Evolutionary conservation across 108 stramenopile species (phyloP).

Genomic region (Skeletonema potamos): DNA sequence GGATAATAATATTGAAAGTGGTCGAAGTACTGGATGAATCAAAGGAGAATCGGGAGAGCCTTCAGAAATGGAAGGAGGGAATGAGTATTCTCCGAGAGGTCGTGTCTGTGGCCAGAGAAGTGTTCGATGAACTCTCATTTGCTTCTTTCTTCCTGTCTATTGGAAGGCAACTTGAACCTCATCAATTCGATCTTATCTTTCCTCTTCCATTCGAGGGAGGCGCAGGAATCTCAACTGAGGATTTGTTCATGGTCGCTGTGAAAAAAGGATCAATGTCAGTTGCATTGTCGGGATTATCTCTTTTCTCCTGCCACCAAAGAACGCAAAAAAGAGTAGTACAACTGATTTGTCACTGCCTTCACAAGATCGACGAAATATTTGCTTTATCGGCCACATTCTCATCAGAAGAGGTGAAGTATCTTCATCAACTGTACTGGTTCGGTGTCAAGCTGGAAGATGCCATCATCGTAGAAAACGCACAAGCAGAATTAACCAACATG

Average conservation of each 20-base stretch:
- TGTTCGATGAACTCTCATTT: slow-evolving; percentile 27
- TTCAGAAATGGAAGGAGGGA: slow-evolving; percentile 21
- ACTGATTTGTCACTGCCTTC: slow-evolving; percentile 41
- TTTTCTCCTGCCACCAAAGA: slow-evolving; percentile 36
- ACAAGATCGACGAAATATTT: slow-evolving; percentile 25
- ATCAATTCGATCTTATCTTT: slow-evolving; percentile 48
- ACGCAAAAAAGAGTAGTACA: slow-evolving; percentile 33
- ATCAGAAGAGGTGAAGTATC: slow-evolving; percentile 40
- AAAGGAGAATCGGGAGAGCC: neutral
- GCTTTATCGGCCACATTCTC: slow-evolving; percentile 3
- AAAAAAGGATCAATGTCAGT: slow-evolving; percentile 38
- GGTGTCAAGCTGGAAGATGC: slow-evolving; percentile 57
- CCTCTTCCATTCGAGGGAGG: slow-evolving; percentile 26
- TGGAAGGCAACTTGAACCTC: slow-evolving; percentile 53
- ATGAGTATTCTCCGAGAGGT: slow-evolving; percentile 24
- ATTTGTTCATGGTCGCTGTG: slow-evolving; percentile 31
- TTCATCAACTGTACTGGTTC: slow-evolving; percentile 52
- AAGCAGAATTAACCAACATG: neutral
- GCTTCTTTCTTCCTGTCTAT: slow-evolving; percentile 46
- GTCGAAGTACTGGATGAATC: slow-evolving; percentile 30
- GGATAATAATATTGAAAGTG: slow-evolving; percentile 37
- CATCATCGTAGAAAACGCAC: slow-evolving; percentile 14
- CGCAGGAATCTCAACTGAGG: slow-evolving; percentile 25
- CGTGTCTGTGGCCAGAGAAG: slow-evolving; percentile 14
- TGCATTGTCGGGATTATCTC: slow-evolving; percentile 44